A percentile compares a stretch with the other conserved stretches of the same genome.
Evolutionary conservation across 805 yeast genomes (phyloP).

Genomic region (Wickerhamiella azymoides): DNA sequence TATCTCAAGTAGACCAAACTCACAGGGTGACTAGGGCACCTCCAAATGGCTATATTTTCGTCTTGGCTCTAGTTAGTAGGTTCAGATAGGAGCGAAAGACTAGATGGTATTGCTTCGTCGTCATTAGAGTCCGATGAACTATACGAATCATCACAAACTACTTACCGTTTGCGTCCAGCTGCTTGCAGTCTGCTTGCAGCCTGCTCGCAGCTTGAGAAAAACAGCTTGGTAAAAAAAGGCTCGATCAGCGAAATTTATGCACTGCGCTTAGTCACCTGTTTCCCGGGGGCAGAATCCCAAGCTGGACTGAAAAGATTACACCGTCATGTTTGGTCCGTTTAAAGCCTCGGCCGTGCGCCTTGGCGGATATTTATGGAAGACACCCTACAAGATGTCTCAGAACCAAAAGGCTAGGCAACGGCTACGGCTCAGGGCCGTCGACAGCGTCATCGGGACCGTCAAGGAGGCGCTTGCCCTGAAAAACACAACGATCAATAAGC

Average conservation of each 20-base stretch:
- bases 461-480: constrained; percentile 33
- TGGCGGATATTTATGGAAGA: constrained; percentile 73
- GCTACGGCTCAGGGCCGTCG: constrained; percentile 69
- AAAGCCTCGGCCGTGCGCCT: constrained; percentile 39
- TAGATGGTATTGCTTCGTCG: constrained; percentile 6
- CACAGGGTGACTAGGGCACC: too few species aligned
- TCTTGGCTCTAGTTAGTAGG: neutral
- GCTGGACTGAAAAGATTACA: neutral
- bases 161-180: constrained; percentile 4
- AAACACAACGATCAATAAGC: constrained; percentile 25
- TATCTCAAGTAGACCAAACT: too few species aligned
- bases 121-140: constrained; percentile 38
- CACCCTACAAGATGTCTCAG: constrained; percentile 63
- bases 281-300: neutral
- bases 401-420: constrained; percentile 77
- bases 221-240: too few species aligned
- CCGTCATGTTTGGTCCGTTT: constrained; percentile 56
- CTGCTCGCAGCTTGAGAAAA: too few species aligned
- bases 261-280: neutral
- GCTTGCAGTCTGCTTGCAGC: neutral
- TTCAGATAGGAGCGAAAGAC: constrained; percentile 13
- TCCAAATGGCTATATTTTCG: too few species aligned
- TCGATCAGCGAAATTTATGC: neutral
- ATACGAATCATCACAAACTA: constrained; percentile 2
- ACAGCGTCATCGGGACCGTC: constrained; percentile 55